Evolutionary conservation across 106 monocot genomes (phyloP).

Genomic region (Ottelia alismoides): DNA sequence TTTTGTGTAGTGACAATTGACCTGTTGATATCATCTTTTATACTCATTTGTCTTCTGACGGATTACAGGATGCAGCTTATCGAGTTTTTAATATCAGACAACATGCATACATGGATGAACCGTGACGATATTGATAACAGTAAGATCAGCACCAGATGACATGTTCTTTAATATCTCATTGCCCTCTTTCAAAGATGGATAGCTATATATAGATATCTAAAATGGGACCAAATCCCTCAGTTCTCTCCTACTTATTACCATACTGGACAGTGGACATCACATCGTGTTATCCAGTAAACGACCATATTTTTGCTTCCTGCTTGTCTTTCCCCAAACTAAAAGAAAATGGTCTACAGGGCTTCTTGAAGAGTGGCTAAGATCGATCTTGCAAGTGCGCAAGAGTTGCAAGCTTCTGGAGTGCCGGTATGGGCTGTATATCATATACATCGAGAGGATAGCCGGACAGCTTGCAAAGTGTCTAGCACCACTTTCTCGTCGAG

Average conservation of each 20-base stretch:
- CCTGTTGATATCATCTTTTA: too few relatives aligned
- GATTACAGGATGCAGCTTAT: constrained; percentile 81
- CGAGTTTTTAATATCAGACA: constrained; percentile 71
- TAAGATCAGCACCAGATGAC: constrained; percentile 8
- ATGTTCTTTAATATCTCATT: neutral
- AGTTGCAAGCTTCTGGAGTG: constrained; percentile 31
- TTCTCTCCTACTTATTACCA: neutral
- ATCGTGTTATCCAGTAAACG: neutral
- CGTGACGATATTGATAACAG: constrained; percentile 43
- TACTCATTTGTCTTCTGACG: too few relatives aligned
- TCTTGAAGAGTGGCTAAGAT: constrained; percentile 78
- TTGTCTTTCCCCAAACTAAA: neutral
- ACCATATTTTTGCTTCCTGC: neutral
- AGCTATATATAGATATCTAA: neutral
- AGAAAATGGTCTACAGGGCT: constrained; percentile 16
- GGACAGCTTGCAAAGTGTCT: constrained; percentile 37
- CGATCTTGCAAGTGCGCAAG: constrained; percentile 42
- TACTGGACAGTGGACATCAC: neutral
- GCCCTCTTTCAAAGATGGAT: neutral
- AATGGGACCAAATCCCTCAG: too few relatives aligned
- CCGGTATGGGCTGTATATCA: constrained; percentile 38
- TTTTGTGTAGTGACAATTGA: too few relatives aligned
- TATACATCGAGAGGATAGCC: constrained; percentile 61
- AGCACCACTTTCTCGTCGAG: constrained; percentile 23
- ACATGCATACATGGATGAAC: constrained; percentile 41